Conservation (phyloP, 1,284 basidiomycete genomes). For the Phenoliferia sp. region DNA sequence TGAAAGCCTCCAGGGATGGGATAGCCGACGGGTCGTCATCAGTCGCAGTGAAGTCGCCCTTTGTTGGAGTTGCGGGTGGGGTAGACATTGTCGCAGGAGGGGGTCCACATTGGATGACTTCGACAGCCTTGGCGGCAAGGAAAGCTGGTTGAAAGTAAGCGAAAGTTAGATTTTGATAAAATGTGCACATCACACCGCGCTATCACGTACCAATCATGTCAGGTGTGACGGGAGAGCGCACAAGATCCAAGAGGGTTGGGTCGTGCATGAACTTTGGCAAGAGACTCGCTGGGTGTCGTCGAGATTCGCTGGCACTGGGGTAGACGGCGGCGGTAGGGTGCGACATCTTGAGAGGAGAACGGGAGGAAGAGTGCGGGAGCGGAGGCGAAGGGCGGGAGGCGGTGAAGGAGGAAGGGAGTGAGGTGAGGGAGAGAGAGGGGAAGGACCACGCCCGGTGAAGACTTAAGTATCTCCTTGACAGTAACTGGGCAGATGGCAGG, state of each 20-base stretch:
- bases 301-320: constrained; percentile 8
- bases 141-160: constrained; percentile 13
- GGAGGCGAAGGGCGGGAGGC: neutral
- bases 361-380: neutral
- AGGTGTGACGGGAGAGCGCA: constrained; percentile 65
- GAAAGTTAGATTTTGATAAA: neutral
- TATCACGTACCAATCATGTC: constrained; percentile 61
- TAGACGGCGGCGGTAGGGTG: constrained; percentile 4
- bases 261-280: constrained; percentile 51
- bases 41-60: constrained; percentile 1
- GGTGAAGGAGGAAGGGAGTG: neutral
- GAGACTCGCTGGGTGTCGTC: constrained; percentile 30
- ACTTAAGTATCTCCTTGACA: neutral
- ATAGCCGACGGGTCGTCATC: constrained; percentile 41
- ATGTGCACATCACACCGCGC: neutral
- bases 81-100: constrained; percentile 11
- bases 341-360: neutral
- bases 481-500: neutral
- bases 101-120: constrained; percentile 27
- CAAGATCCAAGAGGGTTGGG: constrained; percentile 67
- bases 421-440: neutral
- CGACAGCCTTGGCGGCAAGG: constrained; percentile 26
- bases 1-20: constrained; percentile 77
- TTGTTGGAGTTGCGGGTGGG: constrained; percentile 26
- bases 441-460: neutral